phyloP scores from a whole-genome alignment of 805 yeast species.

The Candida sphagnicola region DNA sequence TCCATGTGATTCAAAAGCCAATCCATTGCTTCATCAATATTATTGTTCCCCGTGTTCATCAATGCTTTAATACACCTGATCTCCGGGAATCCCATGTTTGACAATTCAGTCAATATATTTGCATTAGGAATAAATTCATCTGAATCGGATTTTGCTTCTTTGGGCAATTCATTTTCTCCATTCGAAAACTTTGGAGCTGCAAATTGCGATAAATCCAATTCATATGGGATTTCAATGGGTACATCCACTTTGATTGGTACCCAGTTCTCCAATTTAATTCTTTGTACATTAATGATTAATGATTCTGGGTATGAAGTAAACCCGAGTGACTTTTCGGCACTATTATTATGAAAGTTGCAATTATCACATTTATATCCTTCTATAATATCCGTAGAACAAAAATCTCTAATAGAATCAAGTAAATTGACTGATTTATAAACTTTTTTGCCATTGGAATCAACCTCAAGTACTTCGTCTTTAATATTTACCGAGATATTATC shows the following conservation, averaged over 20 bases:
- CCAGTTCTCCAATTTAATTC: constrained; percentile 87
- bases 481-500: constrained; percentile 67
- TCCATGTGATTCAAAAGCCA: constrained; percentile 91
- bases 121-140: constrained; percentile 49
- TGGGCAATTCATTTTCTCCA: constrained; percentile 22
- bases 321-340: constrained; percentile 38
- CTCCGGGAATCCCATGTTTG: constrained; percentile 85
- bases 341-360: constrained; percentile 39
- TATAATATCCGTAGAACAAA: constrained; percentile 47
- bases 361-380: constrained; percentile 59
- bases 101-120: constrained; percentile 50
- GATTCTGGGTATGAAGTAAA: constrained; percentile 67
- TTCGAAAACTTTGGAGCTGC: constrained; percentile 38
- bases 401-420: constrained; percentile 42
- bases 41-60: constrained; percentile 62
- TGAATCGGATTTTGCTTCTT: constrained; percentile 7
- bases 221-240: constrained; percentile 54
- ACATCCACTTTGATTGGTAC: constrained; percentile 78
- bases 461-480: constrained; percentile 32
- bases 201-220: constrained; percentile 42
- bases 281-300: constrained; percentile 66
- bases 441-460: constrained; percentile 41
- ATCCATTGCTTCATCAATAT: constrained; percentile 74
- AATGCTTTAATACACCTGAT: constrained; percentile 64
- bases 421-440: constrained; percentile 48